Conservation (phyloP, 352 stramenopile species). For the Ophiocytium majus region DNA sequence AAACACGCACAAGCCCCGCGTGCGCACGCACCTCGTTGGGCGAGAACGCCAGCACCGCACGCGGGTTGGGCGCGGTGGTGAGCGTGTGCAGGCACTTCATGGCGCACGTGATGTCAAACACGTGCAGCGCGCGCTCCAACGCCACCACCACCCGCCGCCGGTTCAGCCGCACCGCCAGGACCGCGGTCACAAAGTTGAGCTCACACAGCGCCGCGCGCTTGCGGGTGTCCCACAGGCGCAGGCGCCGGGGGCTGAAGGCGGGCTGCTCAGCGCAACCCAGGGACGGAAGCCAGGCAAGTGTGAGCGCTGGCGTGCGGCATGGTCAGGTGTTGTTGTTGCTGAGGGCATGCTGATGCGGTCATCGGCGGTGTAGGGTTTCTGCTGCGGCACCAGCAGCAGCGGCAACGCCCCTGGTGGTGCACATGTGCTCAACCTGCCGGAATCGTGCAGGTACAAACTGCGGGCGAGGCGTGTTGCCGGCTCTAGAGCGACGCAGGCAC, state of each 20-base stretch:
- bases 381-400: background rate
- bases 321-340: too few species aligned
- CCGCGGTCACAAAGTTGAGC: conserved; percentile 81
- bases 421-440: background rate
- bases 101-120: conserved; percentile 83
- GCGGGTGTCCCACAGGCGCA: conserved; percentile 86
- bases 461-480: too few species aligned
- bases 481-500: too few species aligned
- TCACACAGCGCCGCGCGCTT: conserved; percentile 80
- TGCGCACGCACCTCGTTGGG: conserved; percentile 44
- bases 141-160: conserved; percentile 76
- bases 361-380: too few species aligned
- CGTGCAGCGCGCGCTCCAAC: conserved; percentile 81
- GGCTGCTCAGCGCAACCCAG: background rate
- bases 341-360: background rate
- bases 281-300: background rate
- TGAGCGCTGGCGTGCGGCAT: background rate
- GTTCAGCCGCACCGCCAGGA: conserved; percentile 83
- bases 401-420: background rate
- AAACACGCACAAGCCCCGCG: too few species aligned
- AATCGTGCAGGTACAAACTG: conserved; percentile 16
- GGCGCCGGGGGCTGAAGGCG: conserved; percentile 65
- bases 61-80: conserved; percentile 77
- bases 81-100: conserved; percentile 87
- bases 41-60: conserved; percentile 53